These are phyloP conservation scores for Emergomyces orientalis DNA, from an alignment of 2,329 filamentous ascomycete species.

Conservation along the genomic window DNA sequence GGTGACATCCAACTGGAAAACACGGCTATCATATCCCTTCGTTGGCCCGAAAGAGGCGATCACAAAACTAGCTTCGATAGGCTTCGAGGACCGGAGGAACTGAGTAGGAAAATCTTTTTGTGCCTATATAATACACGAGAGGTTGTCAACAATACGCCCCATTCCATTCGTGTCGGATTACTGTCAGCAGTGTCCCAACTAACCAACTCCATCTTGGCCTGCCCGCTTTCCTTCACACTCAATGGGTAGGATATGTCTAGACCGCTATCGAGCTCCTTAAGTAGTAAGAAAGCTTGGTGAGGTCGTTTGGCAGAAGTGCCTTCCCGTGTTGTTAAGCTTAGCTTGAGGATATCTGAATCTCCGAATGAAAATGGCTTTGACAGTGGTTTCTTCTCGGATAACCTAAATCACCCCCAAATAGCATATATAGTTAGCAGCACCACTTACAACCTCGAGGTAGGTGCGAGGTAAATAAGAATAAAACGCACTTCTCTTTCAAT, in stretches of 20 bases:
- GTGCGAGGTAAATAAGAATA: background rate
- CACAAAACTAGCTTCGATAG: constrained; percentile 70
- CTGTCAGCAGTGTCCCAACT: constrained; percentile 27
- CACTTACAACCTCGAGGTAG: background rate
- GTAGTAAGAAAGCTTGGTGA: constrained; percentile 84
- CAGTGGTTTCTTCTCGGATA: constrained; percentile 52
- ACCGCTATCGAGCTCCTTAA: constrained; percentile 64
- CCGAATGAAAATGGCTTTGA: constrained; percentile 57
- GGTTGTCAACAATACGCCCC: background rate
- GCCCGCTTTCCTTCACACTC: constrained; percentile 75
- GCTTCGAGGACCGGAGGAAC: constrained; percentile 57
- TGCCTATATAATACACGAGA: constrained; percentile 45
- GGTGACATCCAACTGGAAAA: constrained; percentile 63
- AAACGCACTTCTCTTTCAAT: constrained; percentile 48
- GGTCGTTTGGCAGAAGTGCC: constrained; percentile 69
- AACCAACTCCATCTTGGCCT: constrained; percentile 77
- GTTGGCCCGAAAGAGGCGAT: constrained; percentile 78
- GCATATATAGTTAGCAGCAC: background rate
- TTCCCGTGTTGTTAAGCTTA: constrained; percentile 72
- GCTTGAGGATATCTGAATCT: constrained; percentile 64
- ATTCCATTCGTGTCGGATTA: background rate
- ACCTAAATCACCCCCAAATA: constrained; percentile 34
- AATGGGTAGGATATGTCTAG: constrained; percentile 83
- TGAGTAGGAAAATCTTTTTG: constrained; percentile 83
- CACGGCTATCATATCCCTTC: constrained; percentile 54